Base-by-base conservation (phyloP, 331 rosid genomes). In the Quercus phellos region DNA sequence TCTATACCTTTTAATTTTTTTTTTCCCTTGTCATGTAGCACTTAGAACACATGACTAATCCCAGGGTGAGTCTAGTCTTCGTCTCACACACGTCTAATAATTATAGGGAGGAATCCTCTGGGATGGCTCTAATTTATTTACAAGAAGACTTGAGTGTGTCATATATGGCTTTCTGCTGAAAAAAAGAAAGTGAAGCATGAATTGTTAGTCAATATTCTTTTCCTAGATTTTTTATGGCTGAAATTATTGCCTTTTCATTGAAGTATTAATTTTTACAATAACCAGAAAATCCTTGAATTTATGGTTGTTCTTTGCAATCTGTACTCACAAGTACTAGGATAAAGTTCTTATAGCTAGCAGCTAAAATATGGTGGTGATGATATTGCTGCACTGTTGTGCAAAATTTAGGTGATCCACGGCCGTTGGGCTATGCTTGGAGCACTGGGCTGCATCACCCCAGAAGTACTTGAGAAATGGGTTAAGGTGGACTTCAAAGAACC, bases 371-470 rank as follows among this genome's bases (percentile, higher is more conserved):
- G 22, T 21, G 55, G 53, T 51, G 24, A 54, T n/a, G 6, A 66
- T 14, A 30, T 55, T 63, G 22, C 81, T 51, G 55, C 54, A 58
- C 50, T n/a, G 34, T 72, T 76, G 13, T 83, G 58, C 60, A 38
- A 10, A 66, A 79, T 38, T 29, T 66, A 90, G 94, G 96, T 93
- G 74, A 93, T 93, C 89, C 96, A 93, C 75, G 90, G 94, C 34
- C 74, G 96, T 16, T 93, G 97, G 97, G 97, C 97, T 1, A 90
- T 93, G 97, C 90, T 93, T 42, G 97, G 97, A 78, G 96, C 96
- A 51, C 77, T 93, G 16, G 97, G 97, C 10, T 88, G 94, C 91
- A 87, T 90, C 60, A 93, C 94, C 55, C 97, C 97, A 1, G 97
- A 93, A 77, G 92, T 88, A 0, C 90, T 93, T 18, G 64, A 81